Evolutionary conservation across 345 rosid species (phyloP), one percentile per base, ranked within the genome.

Genomic region (Bruguiera gymnorhiza): DNA sequence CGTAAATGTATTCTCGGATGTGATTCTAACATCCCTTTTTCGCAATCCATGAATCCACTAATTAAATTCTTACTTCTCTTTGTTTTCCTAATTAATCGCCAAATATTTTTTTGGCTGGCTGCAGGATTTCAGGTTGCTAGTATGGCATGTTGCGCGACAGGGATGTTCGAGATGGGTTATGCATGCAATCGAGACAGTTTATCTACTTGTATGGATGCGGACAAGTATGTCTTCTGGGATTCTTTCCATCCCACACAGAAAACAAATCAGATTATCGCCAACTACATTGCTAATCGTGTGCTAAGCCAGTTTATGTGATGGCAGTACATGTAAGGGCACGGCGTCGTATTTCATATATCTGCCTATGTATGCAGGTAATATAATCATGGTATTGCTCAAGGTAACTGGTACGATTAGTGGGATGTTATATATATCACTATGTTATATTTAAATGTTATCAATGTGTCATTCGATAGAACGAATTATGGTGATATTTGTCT

Each of bases 131-230:
- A 86, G 56, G 83, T 73, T 8, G 75, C 86, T 0, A 64, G 52
- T 1, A 62, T 81, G 32, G 93, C 87, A 27, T 90, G 96, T 18
- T 90, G 96, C 24, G 93, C 91, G 0, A 81, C 89, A 0, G 96
- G 96, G 18, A 83, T 85, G 93, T 90, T 76, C 60, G 96, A 90
- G 81, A 86, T 90, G 96, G 93, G 93, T 0, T 90, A 88, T 66
- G 79, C 87, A 26, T 90, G 96, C 61, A 74, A 73, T 23, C 75
- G 82, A 29, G 66, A 62, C 2, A 74, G 60, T 29, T 77, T 78
- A 0, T 85, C 81, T 48, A 79, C 96, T 37, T 90, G 93, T 81
- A 23, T 73, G 0, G 63, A 88, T 16, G 89, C 96, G 1, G 78
- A 80, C 68, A 84, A 81, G 66, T 90, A 76, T 63, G 92, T 87